These are phyloP conservation scores for Xylaria palmicola DNA, from an alignment of 495 filamentous ascomycete genomes.

Conservation along the genomic window DNA sequence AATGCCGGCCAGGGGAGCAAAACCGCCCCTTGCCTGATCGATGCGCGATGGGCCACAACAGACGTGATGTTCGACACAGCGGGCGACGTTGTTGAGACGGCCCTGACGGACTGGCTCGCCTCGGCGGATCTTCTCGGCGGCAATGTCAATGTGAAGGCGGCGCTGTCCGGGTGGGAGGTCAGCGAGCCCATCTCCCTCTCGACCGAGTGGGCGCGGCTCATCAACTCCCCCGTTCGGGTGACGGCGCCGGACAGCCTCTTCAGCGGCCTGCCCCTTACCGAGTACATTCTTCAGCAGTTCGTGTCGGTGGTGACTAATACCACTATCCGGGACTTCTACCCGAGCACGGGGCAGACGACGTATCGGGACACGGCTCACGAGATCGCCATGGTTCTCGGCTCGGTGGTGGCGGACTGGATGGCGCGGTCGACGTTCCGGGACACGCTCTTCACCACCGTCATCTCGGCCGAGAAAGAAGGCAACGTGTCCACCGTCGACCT, in stretches of 20 bases:
- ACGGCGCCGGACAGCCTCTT: neutral
- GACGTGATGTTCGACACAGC: slow-evolving; percentile 6
- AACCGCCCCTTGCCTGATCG: neutral
- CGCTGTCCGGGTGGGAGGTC: neutral
- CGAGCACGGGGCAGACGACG: neutral
- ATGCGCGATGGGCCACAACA: slow-evolving; percentile 9
- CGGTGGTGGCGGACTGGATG: slow-evolving; percentile 7
- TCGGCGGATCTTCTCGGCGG: neutral
- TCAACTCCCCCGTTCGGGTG: neutral
- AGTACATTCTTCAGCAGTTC: neutral
- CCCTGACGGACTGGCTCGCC: slow-evolving; percentile 3
- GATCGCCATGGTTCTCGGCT: slow-evolving; percentile 1
- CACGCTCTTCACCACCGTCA: neutral
- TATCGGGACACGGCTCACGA: neutral
- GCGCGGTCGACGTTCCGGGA: neutral
- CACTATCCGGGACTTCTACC: neutral
- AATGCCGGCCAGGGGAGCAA: neutral
- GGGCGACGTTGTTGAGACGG: neutral
- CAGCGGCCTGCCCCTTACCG: neutral
- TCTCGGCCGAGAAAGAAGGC: neutral
- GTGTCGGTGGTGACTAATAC: neutral
- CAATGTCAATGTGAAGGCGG: neutral
- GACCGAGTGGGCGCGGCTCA: neutral
- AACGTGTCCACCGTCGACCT: neutral
- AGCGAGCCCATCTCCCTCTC: neutral